A percentile compares a stretch with the other conserved stretches of the same genome.
Evolutionary conservation across 78 protist species (phyloP).

Genomic region (Emiliania huxleyi): DNA sequence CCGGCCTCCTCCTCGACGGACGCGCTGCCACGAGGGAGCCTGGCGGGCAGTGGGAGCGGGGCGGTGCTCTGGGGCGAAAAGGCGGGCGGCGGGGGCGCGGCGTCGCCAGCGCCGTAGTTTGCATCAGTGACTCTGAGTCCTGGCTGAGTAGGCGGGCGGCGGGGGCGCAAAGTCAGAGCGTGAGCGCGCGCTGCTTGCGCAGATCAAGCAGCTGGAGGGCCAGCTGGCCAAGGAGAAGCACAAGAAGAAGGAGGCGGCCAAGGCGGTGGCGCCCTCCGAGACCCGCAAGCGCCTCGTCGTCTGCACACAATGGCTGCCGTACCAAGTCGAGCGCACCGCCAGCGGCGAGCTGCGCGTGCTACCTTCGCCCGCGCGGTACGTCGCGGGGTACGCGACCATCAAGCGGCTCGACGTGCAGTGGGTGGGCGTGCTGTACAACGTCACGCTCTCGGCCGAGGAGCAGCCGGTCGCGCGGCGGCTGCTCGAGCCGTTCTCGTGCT

Average conservation of each 20-base stretch:
- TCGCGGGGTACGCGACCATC: neutral
- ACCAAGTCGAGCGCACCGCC: neutral
- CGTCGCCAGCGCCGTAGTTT: no score
- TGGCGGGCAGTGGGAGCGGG: neutral
- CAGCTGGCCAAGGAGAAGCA: neutral
- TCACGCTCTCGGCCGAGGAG: neutral
- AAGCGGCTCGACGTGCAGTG: neutral
- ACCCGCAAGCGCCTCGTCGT: neutral
- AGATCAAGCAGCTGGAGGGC: neutral
- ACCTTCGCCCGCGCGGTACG: no score
- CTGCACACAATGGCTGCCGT: neutral
- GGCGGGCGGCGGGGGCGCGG: neutral
- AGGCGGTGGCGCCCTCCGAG: neutral
- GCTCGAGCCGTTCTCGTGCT: neutral
- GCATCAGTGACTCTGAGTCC: no score
- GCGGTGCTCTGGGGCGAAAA: neutral
- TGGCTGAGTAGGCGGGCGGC: no score
- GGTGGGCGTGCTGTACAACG: neutral
- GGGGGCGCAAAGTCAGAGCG: neutral
- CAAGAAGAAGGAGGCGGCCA: neutral
- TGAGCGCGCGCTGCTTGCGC: neutral
- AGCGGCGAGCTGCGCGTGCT: no score
- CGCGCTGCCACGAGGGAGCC: no score
- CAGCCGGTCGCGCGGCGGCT: neutral
- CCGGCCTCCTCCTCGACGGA: no score